A percentile compares a stretch with the other conserved stretches of the same genome.
phyloP scores from a whole-genome alignment of 2,329 filamentous ascomycete species.

The Chaetomium strumarium region DNA sequence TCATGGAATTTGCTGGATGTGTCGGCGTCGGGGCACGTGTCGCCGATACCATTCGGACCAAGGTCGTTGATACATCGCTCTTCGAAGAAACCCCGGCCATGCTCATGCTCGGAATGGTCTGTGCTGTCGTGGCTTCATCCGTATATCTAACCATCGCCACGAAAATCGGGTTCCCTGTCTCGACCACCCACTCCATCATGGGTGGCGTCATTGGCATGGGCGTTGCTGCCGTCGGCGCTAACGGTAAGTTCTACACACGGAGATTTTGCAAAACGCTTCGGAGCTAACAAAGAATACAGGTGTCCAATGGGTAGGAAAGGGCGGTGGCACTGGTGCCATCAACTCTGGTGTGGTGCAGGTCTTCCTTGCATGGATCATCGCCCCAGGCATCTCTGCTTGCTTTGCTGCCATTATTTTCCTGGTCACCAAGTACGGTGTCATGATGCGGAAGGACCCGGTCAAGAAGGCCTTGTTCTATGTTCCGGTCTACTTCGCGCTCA shows the following conservation, averaged over 20 bases:
- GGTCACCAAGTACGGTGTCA: conserved; percentile 51
- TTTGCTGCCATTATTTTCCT: conserved; percentile 52
- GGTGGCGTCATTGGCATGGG: conserved; percentile 56
- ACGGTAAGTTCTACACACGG: conserved; percentile 28
- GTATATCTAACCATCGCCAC: conserved; percentile 54
- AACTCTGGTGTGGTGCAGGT: conserved; percentile 51
- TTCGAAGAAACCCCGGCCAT: conserved; percentile 45
- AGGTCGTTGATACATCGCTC: conserved; percentile 45
- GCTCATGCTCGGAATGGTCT: conserved; percentile 55
- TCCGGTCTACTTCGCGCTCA: conserved; percentile 53
- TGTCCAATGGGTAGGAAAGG: conserved; percentile 47
- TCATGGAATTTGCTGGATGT: conserved; percentile 59
- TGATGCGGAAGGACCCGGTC: conserved; percentile 48
- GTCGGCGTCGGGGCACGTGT: conserved; percentile 56
- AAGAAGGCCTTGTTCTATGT: conserved; percentile 47
- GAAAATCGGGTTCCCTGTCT: conserved; percentile 50
- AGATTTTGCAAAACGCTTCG: neutral
- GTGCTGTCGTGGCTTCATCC: conserved; percentile 48
- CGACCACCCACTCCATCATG: conserved; percentile 56
- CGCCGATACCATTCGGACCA: conserved; percentile 56
- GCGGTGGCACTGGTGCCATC: conserved; percentile 33
- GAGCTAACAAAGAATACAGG: conserved; percentile 2
- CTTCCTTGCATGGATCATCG: conserved; percentile 56
- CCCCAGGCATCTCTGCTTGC: conserved; percentile 47
- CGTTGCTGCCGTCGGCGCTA: conserved; percentile 46